Base-by-base conservation (phyloP, 78 protist species). In the Neovahlkampfia damariscottae region DNA sequence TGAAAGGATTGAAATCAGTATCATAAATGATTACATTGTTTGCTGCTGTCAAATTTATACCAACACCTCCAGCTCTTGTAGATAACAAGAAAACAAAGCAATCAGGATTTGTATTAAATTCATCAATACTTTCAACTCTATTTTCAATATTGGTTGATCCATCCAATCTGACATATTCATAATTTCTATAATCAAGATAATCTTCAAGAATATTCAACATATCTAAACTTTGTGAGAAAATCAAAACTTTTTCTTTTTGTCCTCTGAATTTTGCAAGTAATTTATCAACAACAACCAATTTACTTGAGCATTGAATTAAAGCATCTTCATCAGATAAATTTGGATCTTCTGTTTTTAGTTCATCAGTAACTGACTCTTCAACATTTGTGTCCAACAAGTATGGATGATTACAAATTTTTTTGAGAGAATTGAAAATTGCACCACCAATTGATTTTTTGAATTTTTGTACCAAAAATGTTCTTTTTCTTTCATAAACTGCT, bases 41-140 rank as follows among this genome's bases (percentile, higher is more conserved):
- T 2, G 99, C 99, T 1, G 97, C 73, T 5, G 86, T 88, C 37
- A 96, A 78, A 37, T 96, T 97, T 85, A 97, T 91, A 30, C 99
- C 99, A 4, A 97, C 86, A 29, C 99, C 99, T 50, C 99, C 99
- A 0, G 99, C 99, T 29, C 98, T 78, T 0, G 99, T 96, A 10
- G 96, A 88, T 27, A 96, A 76, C 10, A 96, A 72, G 82, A 95
- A 97, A 29, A 88, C 41, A 76, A 92, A 91, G 35, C 72, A 72
- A 29, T 71, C 69, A 10, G 88, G 78, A 74, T 69, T 86, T 9
- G 81, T 84, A 76, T 93, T 92, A 95, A 79, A 97, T 19, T 82
- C 79, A n/a, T 93, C 93, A 40, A 98, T 92, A 70, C 79, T 67
- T n/a, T 1, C 66, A 29, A 82, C 91, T 9, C 99, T 84, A 0